Evolutionary conservation across 148 eudicot genomes (phyloP).

Genomic region (Polygonum aviculare): DNA sequence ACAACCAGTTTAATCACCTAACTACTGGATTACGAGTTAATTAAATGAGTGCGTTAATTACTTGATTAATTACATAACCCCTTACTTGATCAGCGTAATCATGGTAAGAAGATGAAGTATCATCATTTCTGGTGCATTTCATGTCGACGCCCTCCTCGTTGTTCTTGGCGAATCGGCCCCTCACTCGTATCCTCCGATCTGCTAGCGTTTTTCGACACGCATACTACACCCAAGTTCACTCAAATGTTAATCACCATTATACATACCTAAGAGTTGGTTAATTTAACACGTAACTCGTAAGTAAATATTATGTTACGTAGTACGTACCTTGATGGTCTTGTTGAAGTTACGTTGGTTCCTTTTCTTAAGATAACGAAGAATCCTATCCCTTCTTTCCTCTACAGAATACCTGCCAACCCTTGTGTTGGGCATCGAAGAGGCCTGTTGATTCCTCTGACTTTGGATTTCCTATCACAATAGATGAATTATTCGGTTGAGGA

Average conservation of each 20-base stretch:
- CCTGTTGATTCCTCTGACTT: background rate
- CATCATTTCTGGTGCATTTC: background rate
- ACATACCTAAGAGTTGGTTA: too few species aligned
- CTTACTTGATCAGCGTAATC: background rate
- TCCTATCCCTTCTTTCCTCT: slow-evolving; percentile 66
- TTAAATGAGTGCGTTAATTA: background rate
- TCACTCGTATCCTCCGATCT: slow-evolving; percentile 77
- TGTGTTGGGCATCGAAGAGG: background rate
- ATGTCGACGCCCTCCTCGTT: slow-evolving; percentile 26
- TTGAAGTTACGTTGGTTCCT: slow-evolving; percentile 83
- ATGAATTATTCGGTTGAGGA: too few species aligned
- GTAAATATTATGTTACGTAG: too few species aligned
- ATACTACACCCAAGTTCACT: slow-evolving; percentile 37
- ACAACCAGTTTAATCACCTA: background rate
- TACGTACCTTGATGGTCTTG: slow-evolving; percentile 90
- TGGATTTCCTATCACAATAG: background rate
- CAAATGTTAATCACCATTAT: background rate
- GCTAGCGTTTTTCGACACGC: slow-evolving; percentile 92
- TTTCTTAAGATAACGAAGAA: slow-evolving; percentile 80
- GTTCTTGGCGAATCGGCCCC: slow-evolving; percentile 93
- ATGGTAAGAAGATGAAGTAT: background rate
- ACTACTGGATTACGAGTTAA: background rate
- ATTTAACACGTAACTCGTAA: too few species aligned
- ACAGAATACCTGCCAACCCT: slow-evolving; percentile 8
- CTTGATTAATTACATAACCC: background rate